Base-by-base conservation (phyloP, 2,329 filamentous ascomycete genomes). In the Lecanicillium sp. region DNA sequence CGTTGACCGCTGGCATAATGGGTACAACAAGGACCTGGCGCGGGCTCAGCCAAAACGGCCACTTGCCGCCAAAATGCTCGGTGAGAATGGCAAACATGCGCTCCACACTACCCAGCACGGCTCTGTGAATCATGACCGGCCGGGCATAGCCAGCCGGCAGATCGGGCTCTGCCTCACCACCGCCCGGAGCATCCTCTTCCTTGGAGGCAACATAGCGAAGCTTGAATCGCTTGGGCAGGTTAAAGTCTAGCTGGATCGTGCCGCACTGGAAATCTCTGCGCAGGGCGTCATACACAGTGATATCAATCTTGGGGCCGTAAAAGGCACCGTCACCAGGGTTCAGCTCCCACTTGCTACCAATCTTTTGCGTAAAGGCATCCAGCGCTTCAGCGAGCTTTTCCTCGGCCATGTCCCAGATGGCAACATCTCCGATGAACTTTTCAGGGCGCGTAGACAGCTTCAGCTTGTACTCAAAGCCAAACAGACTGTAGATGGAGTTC, bases 291-390 rank as follows among this genome's bases (percentile, higher is more conserved):
- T 80, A 82, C 54, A 98, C 89, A 45, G 86, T 94, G 55, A 98
- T 92, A 53, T 98, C 92, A 51, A 96, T 95, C 76, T 98, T 98
- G 37, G 92, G 92, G 2, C 92, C 92, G 60, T 98, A 98, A 67
- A 96, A 98, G 38, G 92, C 92, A 56, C 92, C 92, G 52, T 98
- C 92, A 41, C 90, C 92, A 43, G 87, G 83, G 63, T 96, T 95
- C 37, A 95, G 70, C 59, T 86, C 83, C 92, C 92, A 98, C 46
- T 79, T 70, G 25, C 79, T 73, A 43, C 81, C 75, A 27, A 62
- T 61, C 41, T 62, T 59, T 15, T 63, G 64, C 41, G 77, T 73
- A 60, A 95, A 96, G 45, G 80, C 73, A 48, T 92, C 75, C 35
- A 98, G 71, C 14, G 89, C 86, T 44, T 80, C 72, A 54, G 80